Evolutionary conservation across 139 green algal species (phyloP).

Genomic region (Yamagishiella unicocca): DNA sequence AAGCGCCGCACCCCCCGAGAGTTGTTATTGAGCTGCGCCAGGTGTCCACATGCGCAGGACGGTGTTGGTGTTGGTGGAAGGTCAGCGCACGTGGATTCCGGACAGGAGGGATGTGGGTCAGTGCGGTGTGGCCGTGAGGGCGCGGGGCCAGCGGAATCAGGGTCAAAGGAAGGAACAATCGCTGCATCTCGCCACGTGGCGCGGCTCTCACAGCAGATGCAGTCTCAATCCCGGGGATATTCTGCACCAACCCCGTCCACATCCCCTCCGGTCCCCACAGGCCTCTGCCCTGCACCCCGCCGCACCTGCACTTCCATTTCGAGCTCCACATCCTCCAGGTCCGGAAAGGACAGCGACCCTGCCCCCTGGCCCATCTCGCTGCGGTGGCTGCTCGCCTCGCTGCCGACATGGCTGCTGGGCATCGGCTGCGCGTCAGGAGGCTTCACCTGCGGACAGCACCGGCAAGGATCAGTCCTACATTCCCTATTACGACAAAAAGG

Average conservation of each 20-base stretch:
- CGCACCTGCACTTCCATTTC: slow-evolving; percentile 34
- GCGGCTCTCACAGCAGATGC: too few relatives aligned
- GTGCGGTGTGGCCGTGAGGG: background rate
- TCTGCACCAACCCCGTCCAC: background rate
- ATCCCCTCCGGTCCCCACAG: background rate
- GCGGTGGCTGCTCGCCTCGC: background rate
- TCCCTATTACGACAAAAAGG: background rate
- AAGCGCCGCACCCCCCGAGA: background rate
- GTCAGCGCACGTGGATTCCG: background rate
- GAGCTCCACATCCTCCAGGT: slow-evolving; percentile 48
- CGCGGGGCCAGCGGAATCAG: too few relatives aligned
- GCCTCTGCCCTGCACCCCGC: background rate
- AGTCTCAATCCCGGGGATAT: background rate
- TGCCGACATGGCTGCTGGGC: background rate
- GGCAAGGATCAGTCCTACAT: background rate
- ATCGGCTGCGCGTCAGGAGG: background rate
- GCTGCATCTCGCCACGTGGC: too few relatives aligned
- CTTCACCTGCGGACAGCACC: background rate
- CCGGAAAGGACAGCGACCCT: slow-evolving; percentile 12
- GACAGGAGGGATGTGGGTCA: background rate
- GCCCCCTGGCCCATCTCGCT: background rate
- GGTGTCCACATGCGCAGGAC: background rate
- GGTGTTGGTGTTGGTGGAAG: background rate
- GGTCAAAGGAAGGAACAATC: too few relatives aligned
- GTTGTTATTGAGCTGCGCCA: background rate